These are phyloP conservation scores for Gastrolobium villosum DNA, from an alignment of 306 rosid genomes.

Conservation along the genomic window DNA sequence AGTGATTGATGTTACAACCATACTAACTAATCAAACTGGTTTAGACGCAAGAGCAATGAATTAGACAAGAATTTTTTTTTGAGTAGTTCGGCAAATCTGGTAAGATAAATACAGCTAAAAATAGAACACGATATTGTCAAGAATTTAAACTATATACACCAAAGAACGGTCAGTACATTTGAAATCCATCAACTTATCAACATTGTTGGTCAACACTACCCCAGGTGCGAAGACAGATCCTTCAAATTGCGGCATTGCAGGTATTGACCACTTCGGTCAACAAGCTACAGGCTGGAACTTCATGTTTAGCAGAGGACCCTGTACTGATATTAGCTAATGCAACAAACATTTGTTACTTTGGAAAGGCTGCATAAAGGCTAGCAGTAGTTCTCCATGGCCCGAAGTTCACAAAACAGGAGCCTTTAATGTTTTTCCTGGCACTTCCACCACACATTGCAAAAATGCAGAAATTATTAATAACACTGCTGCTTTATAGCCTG, in stretches of 20 bases:
- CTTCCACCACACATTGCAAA: slow-evolving; percentile 2
- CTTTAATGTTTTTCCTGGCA: neutral
- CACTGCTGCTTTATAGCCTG: neutral
- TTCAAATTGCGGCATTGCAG: slow-evolving; percentile 16
- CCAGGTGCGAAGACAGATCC: neutral
- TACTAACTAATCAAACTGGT: too few relatives aligned
- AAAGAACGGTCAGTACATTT: slow-evolving; percentile 51
- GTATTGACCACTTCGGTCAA: neutral
- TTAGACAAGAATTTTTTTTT: too few relatives aligned
- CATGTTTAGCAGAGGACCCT: slow-evolving; percentile 11
- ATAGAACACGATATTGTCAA: neutral
- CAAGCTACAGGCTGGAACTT: slow-evolving; percentile 2
- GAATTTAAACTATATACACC: slow-evolving; percentile 47
- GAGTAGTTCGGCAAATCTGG: too few relatives aligned
- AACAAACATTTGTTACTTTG: neutral
- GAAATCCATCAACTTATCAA: slow-evolving; percentile 43
- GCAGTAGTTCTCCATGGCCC: slow-evolving; percentile 12
- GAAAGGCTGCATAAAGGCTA: slow-evolving; percentile 1
- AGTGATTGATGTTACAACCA: too few relatives aligned
- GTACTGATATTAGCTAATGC: neutral
- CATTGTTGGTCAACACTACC: slow-evolving; percentile 31
- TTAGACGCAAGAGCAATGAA: too few relatives aligned
- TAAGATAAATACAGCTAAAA: too few relatives aligned
- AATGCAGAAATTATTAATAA: neutral
- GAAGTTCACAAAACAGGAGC: slow-evolving; percentile 19